Conservation (phyloP, 1,139 yeast species). For the Citeromyces siamensis region DNA sequence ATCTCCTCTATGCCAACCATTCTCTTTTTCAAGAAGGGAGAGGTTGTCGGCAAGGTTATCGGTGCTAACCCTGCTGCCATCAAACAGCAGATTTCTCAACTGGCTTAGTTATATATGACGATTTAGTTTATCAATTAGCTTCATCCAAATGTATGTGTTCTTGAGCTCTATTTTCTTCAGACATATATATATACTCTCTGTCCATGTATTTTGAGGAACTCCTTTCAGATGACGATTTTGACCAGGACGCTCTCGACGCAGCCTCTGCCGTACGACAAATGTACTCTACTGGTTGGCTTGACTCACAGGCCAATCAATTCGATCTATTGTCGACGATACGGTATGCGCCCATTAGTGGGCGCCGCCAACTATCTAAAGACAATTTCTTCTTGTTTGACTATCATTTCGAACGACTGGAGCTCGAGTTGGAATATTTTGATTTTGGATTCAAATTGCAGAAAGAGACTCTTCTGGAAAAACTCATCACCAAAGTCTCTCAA, state of each 20-base stretch:
- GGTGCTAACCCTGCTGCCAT: slow-evolving; percentile 85
- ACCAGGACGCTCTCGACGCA: background rate
- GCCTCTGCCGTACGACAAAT: background rate
- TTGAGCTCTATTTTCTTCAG: too few species aligned
- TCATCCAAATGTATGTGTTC: too few species aligned
- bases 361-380: slow-evolving; percentile 6
- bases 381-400: slow-evolving; percentile 47
- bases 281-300: background rate
- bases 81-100: slow-evolving; percentile 47
- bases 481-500: slow-evolving; percentile 28
- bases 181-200: too few species aligned
- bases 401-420: slow-evolving; percentile 49
- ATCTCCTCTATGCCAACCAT: slow-evolving; percentile 88
- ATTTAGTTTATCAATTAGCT: background rate
- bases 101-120: slow-evolving; percentile 13
- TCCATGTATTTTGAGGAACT: too few species aligned
- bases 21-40: slow-evolving; percentile 65
- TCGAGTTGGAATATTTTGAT: slow-evolving; percentile 41
- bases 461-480: slow-evolving; percentile 27
- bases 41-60: slow-evolving; percentile 55
- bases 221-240: slow-evolving; percentile 1
- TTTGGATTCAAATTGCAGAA: slow-evolving; percentile 32
- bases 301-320: slow-evolving; percentile 20
- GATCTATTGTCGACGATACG: slow-evolving; percentile 57
- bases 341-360: slow-evolving; percentile 48